Evolutionary conservation across 768 basidiomycete species (phyloP).

Genomic region (Pleurotus djamor): DNA sequence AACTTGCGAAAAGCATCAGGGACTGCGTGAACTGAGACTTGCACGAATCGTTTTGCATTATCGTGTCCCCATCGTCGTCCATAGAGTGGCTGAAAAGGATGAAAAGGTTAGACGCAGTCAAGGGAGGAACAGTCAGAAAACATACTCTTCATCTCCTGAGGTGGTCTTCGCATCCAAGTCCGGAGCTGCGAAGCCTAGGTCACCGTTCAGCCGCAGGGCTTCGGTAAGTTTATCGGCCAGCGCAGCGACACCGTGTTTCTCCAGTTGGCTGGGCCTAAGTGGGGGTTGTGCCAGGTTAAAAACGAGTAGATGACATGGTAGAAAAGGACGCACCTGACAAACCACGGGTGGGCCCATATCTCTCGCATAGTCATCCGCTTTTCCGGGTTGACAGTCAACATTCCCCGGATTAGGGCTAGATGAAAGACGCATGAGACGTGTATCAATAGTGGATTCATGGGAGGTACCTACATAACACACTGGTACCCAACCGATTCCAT

Average conservation of each 20-base stretch:
- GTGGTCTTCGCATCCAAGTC: conserved; percentile 22
- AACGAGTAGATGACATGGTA: neutral
- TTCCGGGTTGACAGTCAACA: conserved; percentile 73
- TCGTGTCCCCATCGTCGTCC: conserved; percentile 56
- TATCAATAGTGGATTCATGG: too few relatives aligned
- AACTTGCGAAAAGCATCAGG: conserved; percentile 79
- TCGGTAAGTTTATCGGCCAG: conserved; percentile 74
- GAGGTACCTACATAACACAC: conserved; percentile 69
- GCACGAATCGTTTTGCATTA: conserved; percentile 55
- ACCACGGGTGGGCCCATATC: conserved; percentile 65
- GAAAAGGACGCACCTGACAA: conserved; percentile 46
- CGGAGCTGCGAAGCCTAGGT: conserved; percentile 71
- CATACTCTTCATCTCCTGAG: conserved; percentile 11
- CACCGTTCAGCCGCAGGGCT: conserved; percentile 66
- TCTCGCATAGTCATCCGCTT: conserved; percentile 63
- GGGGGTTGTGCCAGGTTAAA: neutral
- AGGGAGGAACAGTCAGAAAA: conserved; percentile 9
- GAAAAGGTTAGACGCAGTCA: neutral
- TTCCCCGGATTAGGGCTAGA: conserved; percentile 68
- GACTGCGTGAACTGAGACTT: conserved; percentile 78
- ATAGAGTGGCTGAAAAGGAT: neutral
- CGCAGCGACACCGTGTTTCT: conserved; percentile 41
- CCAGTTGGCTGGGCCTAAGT: conserved; percentile 67
- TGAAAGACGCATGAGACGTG: neutral
- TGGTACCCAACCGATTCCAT: conserved; percentile 66